These are phyloP conservation scores for Ceratopteris richardii DNA, from an alignment of 75 land plant genomes.

Conservation along the genomic window DNA sequence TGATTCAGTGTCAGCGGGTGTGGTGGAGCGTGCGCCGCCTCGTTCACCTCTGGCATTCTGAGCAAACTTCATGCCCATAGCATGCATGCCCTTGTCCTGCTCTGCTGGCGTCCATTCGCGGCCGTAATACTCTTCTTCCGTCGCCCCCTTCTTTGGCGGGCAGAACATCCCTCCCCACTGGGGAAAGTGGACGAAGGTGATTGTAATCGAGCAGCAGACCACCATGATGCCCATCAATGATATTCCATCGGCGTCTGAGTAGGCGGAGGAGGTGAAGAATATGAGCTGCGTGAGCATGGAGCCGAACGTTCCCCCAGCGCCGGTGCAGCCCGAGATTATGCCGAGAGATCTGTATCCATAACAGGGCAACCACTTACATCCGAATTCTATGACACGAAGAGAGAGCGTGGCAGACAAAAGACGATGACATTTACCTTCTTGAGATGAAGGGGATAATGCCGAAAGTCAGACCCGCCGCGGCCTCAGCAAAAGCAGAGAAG, in stretches of 20 bases:
- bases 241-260: slow-evolving; percentile 41
- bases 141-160: slow-evolving; percentile 35
- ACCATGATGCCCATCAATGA: slow-evolving; percentile 20
- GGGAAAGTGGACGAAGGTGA: slow-evolving; percentile 44
- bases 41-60: slow-evolving; percentile 58
- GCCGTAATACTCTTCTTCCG: slow-evolving; percentile 57
- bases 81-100: slow-evolving; percentile 33
- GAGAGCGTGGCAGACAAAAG: neutral
- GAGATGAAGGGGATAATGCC: slow-evolving; percentile 85
- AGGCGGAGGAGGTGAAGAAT: slow-evolving; percentile 48
- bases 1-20: too few relatives aligned
- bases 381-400: neutral
- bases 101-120: slow-evolving; percentile 36
- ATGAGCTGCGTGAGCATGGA: slow-evolving; percentile 49
- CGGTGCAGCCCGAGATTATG: slow-evolving; percentile 60
- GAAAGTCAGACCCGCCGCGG: slow-evolving; percentile 70
- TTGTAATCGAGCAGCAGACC: slow-evolving; percentile 35
- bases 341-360: slow-evolving; percentile 61
- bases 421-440: slow-evolving; percentile 33
- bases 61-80: slow-evolving; percentile 49
- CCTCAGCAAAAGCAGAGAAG: slow-evolving; percentile 71
- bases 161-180: slow-evolving; percentile 72
- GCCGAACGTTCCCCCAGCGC: slow-evolving; percentile 71
- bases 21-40: too few relatives aligned
- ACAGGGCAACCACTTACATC: neutral